Evolutionary conservation across 2,329 filamentous ascomycete genomes (phyloP), one percentile per base, ranked within the genome.

Genomic region (Diatrype stigma): DNA sequence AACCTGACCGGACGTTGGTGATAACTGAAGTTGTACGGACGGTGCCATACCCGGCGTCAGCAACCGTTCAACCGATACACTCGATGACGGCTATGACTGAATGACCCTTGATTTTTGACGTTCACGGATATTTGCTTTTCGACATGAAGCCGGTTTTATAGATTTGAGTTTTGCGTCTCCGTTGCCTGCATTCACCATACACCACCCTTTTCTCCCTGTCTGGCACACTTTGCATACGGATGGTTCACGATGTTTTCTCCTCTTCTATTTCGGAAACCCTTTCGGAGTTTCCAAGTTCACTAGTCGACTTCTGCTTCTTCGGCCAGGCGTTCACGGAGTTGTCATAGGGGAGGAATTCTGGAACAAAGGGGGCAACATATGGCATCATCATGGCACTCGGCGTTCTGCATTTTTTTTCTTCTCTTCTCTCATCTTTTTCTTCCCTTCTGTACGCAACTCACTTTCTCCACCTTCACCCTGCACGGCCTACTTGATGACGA

Each of bases 131-230:
- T 37, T 37, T 37, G 6, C 34, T 37, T 16, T 37, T 30, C 26
- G 26, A 46, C 50, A 49, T 51, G 48, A 47, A 46, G 51, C 51
- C n/a, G 48, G 51, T 49, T 52, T 48, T 53, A 59, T 59, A 59
- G 55, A 59, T 42, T 54, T 51, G 46, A 52, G 53, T 57, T 38
- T 37, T 46, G 30, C 42, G 46, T 51, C 48, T 17, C n/a, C 32
- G 48, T 50, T 53, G 22, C 21, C 12, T 28, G n/a, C 22, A 28
- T 28, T 44, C 21, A 19, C 21, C 40, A 16, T 28, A 44, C 22
- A 44, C 40, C 40, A 44, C 26, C 21, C 40, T 7, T 23, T 44
- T 44, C 21, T 23, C 7, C 26, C 21, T 28, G 19, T n/a, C 40
- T 44, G 40, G 40, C 34, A 37, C 34, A 37, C 6, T 30, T 10